Evolutionary conservation across 768 basidiomycete species (phyloP), one percentile per base, ranked within the genome.

Genomic region (Cystofilobasidium capitatum): DNA sequence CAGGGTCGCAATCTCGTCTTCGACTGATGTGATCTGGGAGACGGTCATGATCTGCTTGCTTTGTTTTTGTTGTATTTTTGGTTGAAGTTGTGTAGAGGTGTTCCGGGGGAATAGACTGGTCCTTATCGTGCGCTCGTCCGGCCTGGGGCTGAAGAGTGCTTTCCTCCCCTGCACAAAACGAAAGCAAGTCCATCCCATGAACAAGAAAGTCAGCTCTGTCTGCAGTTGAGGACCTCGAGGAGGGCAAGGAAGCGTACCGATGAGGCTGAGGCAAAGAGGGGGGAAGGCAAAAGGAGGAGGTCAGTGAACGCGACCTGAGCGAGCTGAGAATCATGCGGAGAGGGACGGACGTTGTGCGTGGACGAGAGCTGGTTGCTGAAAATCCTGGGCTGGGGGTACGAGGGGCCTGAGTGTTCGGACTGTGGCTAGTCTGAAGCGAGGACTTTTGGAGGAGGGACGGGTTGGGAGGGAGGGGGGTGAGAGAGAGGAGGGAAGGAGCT

Each of bases 301-400:
- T 44, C 45, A n/a, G 45, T 33, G 42, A 39, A 20, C n/a, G 37
- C 12, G 58, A 39, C 24, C 22, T 1, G 40, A 9, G 40, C 4
- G 39, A 26, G 26, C 24, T 9, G 16, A 12, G 36, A 58, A 24
- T 33, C 26, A 8, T 20, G 29, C 20, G 35, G 22, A 40, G 44
- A 10, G 22, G 14, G 51, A 33, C 63, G 12, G 26, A 64, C 63
- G 39, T 64, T 64, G 51, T 64, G 63, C 54, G 63, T 24, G 39
- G 49, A 55, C 26, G 37, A 55, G 51, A 64, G 63, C 49, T 64
- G 49, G 63, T 64, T 64, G 49, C 37, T 40, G 39, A 55, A 64
- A 36, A 64, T 55, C 31, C 33, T 55, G 51, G n/a, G n/a, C n/a
- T n/a, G n/a, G n/a, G n/a, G n/a, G n/a, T n/a, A n/a, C n/a, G n/a